These are phyloP conservation scores for Cystobasidium ongulense DNA, from an alignment of 768 basidiomycete genomes.

Conservation along the genomic window DNA sequence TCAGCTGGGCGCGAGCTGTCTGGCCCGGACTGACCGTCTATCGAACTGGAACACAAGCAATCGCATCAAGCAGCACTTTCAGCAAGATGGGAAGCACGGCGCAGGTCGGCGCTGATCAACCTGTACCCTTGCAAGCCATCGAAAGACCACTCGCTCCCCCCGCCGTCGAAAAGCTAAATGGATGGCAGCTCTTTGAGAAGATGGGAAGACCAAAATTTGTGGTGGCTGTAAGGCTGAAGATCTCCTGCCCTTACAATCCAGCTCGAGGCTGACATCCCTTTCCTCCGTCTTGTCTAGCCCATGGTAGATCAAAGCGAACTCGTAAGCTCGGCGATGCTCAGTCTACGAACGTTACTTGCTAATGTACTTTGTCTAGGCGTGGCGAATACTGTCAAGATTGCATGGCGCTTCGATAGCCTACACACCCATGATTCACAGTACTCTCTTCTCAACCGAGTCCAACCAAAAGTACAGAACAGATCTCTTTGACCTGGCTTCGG, in stretches of 20 bases:
- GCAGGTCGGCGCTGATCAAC: neutral
- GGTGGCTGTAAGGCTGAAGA: conserved; percentile 15
- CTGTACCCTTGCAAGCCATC: neutral
- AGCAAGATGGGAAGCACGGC: neutral
- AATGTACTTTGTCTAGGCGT: conserved; percentile 56
- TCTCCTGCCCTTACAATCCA: neutral
- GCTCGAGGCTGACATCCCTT: neutral
- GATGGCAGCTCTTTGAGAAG: conserved; percentile 22
- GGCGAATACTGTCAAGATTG: conserved; percentile 70
- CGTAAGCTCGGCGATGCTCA: conserved; percentile 51
- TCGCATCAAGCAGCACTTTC: neutral
- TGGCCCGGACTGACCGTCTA: neutral
- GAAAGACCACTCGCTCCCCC: conserved; percentile 9
- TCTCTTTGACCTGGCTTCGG: conserved; percentile 60
- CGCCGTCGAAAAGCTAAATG: conserved; percentile 9
- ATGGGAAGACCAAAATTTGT: conserved; percentile 29
- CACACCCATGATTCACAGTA: conserved; percentile 97
- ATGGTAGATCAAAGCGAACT: conserved; percentile 99
- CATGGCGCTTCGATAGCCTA: conserved; percentile 86
- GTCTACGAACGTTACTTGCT: neutral
- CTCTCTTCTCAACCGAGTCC: conserved; percentile 57
- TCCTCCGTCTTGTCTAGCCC: conserved; percentile 48
- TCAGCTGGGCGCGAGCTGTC: neutral
- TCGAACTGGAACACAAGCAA: neutral
- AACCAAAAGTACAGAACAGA: conserved; percentile 57